Percentiles rank a stretch among this genome's conserved stretches.
Conservation (phyloP, 805 yeast genomes). For the Candida alai region DNA sequence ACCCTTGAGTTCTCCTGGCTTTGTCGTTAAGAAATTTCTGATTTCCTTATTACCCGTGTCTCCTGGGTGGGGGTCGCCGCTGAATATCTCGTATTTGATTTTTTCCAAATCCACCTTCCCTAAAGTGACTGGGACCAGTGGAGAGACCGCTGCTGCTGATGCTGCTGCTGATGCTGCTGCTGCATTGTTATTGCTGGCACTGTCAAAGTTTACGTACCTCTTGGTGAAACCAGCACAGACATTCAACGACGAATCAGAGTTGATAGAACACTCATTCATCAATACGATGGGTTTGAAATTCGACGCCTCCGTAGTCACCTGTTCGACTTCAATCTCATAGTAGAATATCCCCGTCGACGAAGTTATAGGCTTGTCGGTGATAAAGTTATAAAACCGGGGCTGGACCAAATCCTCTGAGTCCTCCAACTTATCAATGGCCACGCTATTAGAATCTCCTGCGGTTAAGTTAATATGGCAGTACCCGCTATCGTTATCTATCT, state of each 20-base stretch:
- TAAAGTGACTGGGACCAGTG: slow-evolving; percentile 9
- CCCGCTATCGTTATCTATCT: slow-evolving; percentile 24
- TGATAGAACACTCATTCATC: slow-evolving; percentile 30
- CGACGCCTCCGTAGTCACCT: slow-evolving; percentile 30
- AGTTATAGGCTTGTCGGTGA: slow-evolving; percentile 31
- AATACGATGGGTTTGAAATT: slow-evolving; percentile 29
- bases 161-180: neutral
- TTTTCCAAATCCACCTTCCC: slow-evolving; percentile 26
- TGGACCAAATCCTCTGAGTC: slow-evolving; percentile 1
- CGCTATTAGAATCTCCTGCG: slow-evolving; percentile 8
- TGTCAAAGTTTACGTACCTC: slow-evolving; percentile 21
- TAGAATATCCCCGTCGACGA: slow-evolving; percentile 36
- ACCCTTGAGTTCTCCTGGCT: slow-evolving; percentile 40
- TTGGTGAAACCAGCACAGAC: slow-evolving; percentile 34
- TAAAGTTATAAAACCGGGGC: slow-evolving; percentile 31
- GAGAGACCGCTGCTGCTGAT: slow-evolving; percentile 6
- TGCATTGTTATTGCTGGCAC: slow-evolving; percentile 4
- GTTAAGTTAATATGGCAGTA: slow-evolving; percentile 25
- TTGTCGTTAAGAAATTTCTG: slow-evolving; percentile 24
- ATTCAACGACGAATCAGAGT: slow-evolving; percentile 28
- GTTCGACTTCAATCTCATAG: slow-evolving; percentile 37
- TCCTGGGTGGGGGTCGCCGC: slow-evolving; percentile 7
- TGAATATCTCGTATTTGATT: slow-evolving; percentile 24
- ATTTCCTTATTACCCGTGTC: slow-evolving; percentile 13
- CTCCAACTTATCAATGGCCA: slow-evolving; percentile 4